Base-by-base conservation (phyloP, 2,329 filamentous ascomycete genomes). In the Xylariaceae sp. region DNA sequence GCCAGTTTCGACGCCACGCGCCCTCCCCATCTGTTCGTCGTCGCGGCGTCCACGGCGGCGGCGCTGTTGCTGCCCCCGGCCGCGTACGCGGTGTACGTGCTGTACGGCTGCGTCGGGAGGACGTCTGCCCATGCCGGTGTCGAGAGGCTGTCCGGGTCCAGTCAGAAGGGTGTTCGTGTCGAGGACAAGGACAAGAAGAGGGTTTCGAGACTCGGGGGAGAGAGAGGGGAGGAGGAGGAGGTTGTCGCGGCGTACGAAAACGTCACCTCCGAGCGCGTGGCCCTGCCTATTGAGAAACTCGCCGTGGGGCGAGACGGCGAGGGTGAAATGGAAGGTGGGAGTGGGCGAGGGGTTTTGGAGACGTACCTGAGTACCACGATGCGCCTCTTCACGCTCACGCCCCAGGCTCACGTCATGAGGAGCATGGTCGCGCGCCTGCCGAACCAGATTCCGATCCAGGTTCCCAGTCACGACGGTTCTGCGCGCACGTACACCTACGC, bases 391-490 rank as follows among this genome's bases (percentile, higher is more conserved):
- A 27, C 51, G 4, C 43, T 42, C 34, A 55, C 53, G 34, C 53
- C 51, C 27, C 52, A 57, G 46, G 52, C 50, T 1, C 30, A 36
- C 30, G 11, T 48, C 12, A 50, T 55, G 51, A 44, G 41, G 19
- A 31, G 35, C 15, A 21, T 51, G 29, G 47, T 50, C 8, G 11
- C 36, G n/a, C 41, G 31, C 14, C 32, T 44, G 13, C 35, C 40
- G 3, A 14, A 21, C 12, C 44, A 34, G 34, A 21, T n/a, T n/a
- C 24, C 5, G 34, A 12, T 8, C 24, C n/a, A n/a, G n/a, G n/a
- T n/a, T n/a, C n/a, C n/a, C n/a, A n/a, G n/a, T n/a, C n/a, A n/a
- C n/a, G n/a, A n/a, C n/a, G n/a, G n/a, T n/a, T n/a, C n/a, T n/a
- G n/a, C n/a, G n/a, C n/a, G n/a, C n/a, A n/a, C n/a, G n/a, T n/a